Evolutionary conservation across 129 eudicot genomes (phyloP), one percentile per base, ranked within the genome.

Genomic region (Artemisia argyi): DNA sequence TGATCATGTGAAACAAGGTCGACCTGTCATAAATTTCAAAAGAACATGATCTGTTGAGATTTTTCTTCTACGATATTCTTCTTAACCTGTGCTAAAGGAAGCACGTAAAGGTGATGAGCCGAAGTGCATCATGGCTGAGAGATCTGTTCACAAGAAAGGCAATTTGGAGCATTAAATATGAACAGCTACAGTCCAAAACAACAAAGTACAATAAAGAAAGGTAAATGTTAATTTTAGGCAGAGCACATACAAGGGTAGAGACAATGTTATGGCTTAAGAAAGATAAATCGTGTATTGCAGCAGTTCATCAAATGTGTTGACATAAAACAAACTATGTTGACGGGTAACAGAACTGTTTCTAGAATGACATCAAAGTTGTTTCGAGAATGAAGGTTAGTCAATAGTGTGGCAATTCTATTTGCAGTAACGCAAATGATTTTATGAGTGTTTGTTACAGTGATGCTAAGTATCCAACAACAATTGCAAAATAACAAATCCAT

Each of bases 1-100:
- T 58, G 72, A 85, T 80, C 92, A 86, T 86, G 92, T 89, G 96
- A 86, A 72, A 62, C 62, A 61, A 66, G 73, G 83, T 66, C 87
- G 78, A 70, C 75, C 78, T 74, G 78, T 76, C 85, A 79, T 85
- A 87, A 79, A 80, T 73, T 30, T 75, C 11, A 69, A 39, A 57
- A 61, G 78, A 39, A 39, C 46, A 39, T 39, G 46, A 39, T 39
- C 46, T 65, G 64, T 22, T 20, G 1, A 69, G 79, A 55, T 80
- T 6, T 39, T 39, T 9, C 65, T 70, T 78, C 77, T 71, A 78
- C 20, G 52, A 53, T 62, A 35, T 70, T 61, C 54, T 0, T 77
- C 74, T 71, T 63, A 39, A 67, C 76, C 56, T 69, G 24, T 20
- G 54, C 11, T 70, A 35, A 77, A 52, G 57, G 66, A 77, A 71